Evolutionary conservation across 306 rosid genomes (phyloP), one percentile per base, ranked within the genome.

Genomic region (Casuarina equisetifolia): DNA sequence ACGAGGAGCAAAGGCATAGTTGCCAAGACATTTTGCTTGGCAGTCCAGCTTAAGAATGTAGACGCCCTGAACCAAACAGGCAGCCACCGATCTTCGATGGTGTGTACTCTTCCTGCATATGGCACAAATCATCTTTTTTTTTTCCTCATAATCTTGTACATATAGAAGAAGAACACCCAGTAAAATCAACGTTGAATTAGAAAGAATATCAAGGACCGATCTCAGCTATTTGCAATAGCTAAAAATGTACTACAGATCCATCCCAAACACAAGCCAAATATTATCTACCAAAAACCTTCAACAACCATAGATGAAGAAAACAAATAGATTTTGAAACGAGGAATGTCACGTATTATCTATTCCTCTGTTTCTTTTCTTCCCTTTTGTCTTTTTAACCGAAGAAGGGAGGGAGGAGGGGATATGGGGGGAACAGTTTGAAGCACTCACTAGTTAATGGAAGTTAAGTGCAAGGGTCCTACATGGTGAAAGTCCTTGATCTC

Each of bases 1-100:
- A 62, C 96, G 94, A 67, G 84, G 85, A 73, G 97, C 94, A 42
- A 92, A 80, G 82, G 97, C 96, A 54, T 84, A 61, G n/a, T 79
- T 59, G 46, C 87, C 97, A 80, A 78, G 64, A 20, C 99, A 92
- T 10, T 69, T 76, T 74, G 82, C 88, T 78, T 92, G 99, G 43
- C 97, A 76, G 72, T 95, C 98, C 63, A 92, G 89, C 69, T 92
- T 96, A 25, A 88, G 82, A 72, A 95, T 50, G 54, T 95, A 95
- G 75, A 88, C 99, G 76, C 96, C 97, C 72, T 95, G 90, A 71
- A 95, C 98, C 86, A 95, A 90, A 90, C 97, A 82, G 49, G 99
- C 97, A 42, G 97, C 98, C 62, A 92, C 90, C 6, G 99, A 87
- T 78, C 85, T 88, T 77, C 88, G 79, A 80, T 95, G 94, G 78